phyloP scores from a whole-genome alignment of 139 green algal genomes.

The Chlorokybus atmophyticus region DNA sequence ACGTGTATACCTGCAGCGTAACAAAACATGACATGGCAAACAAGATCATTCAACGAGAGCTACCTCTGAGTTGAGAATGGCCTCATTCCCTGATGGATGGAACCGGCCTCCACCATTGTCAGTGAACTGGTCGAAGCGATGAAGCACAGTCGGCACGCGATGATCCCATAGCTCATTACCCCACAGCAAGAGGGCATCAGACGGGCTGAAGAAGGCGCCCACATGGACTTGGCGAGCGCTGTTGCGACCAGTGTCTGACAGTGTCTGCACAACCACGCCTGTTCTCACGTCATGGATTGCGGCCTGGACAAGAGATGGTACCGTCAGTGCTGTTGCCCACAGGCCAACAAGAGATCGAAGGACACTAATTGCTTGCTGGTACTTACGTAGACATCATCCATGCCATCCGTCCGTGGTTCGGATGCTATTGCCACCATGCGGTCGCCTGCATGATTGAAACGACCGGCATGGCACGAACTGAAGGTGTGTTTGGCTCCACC shows the following conservation, averaged over 20 bases:
- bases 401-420: no score
- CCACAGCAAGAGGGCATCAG: slow-evolving; percentile 48
- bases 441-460: slow-evolving; percentile 12
- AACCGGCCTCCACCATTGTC: slow-evolving; percentile 40
- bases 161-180: slow-evolving; percentile 54
- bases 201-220: slow-evolving; percentile 22
- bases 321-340: no score
- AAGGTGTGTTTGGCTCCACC: slow-evolving; percentile 14
- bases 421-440: slow-evolving; percentile 1
- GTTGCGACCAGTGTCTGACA: not conserved
- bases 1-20: no score
- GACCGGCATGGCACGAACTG: slow-evolving; percentile 7
- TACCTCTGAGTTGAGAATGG: slow-evolving; percentile 4
- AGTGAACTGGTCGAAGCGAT: slow-evolving; percentile 56
- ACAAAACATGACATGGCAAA: no score
- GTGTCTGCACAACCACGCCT: not conserved
- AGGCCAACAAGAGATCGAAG: no score
- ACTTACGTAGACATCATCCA: no score
- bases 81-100: slow-evolving; percentile 49
- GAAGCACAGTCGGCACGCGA: slow-evolving; percentile 29
- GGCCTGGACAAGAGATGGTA: not conserved
- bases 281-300: not conserved
- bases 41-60: not conserved
- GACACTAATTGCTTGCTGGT: no score
- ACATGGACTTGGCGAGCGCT: not conserved